Evolutionary conservation across 345 rosid genomes (phyloP).

Genomic region (Carallia brachiata): DNA sequence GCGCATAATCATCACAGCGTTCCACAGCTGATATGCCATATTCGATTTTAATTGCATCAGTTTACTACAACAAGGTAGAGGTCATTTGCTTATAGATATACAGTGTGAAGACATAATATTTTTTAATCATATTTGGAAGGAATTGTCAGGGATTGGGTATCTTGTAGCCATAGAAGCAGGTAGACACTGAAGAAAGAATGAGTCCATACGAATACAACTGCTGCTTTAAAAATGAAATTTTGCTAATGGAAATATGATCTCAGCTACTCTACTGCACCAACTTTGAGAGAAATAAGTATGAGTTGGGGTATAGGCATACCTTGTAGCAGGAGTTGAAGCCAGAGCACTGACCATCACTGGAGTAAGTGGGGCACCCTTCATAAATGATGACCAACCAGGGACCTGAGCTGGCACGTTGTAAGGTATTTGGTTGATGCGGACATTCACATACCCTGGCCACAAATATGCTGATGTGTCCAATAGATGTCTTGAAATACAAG

Average conservation of each 20-base stretch:
- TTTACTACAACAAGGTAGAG: too few relatives aligned
- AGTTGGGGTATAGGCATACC: slow-evolving; percentile 40
- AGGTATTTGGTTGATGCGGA: slow-evolving; percentile 58
- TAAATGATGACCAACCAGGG: slow-evolving; percentile 79
- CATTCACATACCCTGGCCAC: slow-evolving; percentile 83
- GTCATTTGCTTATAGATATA: too few relatives aligned
- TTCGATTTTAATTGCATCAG: too few relatives aligned
- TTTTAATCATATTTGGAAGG: slow-evolving; percentile 9
- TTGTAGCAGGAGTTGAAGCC: slow-evolving; percentile 84
- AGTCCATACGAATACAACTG: not conserved
- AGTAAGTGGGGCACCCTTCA: slow-evolving; percentile 79
- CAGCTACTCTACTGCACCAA: slow-evolving; percentile 2
- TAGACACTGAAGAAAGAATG: not conserved
- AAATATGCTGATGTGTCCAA: slow-evolving; percentile 86
- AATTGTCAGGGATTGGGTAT: not conserved
- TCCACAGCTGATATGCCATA: too few relatives aligned
- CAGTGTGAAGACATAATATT: too few relatives aligned
- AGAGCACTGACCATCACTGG: slow-evolving; percentile 56
- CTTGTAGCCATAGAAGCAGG: not conserved
- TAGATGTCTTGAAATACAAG: slow-evolving; percentile 88
- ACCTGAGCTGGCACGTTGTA: slow-evolving; percentile 46
- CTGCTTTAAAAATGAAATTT: slow-evolving; percentile 6
- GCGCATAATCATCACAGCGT: too few relatives aligned
- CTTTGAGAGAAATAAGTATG: slow-evolving; percentile 9
- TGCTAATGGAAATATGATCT: not conserved